These are phyloP conservation scores for Neonectria hederae DNA, from an alignment of 2,329 filamentous ascomycete species.

Conservation along the genomic window DNA sequence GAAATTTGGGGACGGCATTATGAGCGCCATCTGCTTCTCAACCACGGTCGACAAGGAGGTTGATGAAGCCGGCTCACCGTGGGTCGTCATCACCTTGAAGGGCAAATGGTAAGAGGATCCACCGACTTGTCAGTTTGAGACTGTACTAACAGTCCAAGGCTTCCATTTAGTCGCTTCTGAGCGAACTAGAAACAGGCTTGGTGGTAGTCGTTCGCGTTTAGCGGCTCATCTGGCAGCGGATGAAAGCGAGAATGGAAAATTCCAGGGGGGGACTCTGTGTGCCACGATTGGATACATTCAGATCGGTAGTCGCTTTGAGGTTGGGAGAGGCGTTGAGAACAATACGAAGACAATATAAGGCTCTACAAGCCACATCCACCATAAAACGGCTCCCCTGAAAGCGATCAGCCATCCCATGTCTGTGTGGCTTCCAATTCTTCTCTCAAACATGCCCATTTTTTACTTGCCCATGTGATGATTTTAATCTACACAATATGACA, in stretches of 20 bases:
- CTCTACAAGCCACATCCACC: conserved; percentile 27
- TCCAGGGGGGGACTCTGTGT: background rate
- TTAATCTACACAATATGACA: background rate
- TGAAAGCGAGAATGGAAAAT: background rate
- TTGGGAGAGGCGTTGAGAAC: conserved; percentile 27
- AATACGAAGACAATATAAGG: conserved; percentile 46
- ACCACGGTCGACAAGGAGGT: conserved; percentile 95
- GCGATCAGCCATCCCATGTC: conserved; percentile 15
- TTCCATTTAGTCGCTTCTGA: conserved; percentile 48
- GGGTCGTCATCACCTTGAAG: conserved; percentile 85
- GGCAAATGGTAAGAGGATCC: conserved; percentile 78
- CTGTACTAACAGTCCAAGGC: conserved; percentile 35
- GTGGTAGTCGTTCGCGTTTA: background rate
- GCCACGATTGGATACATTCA: background rate
- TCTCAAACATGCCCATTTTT: background rate
- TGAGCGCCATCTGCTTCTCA: conserved; percentile 93
- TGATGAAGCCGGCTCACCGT: conserved; percentile 81
- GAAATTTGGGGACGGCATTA: conserved; percentile 94
- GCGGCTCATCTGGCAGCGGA: background rate
- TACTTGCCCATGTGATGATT: background rate
- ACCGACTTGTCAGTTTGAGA: background rate
- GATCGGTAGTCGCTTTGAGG: background rate
- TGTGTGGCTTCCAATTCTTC: background rate
- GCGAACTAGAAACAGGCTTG: background rate
- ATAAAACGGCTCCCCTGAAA: conserved; percentile 17